These are phyloP conservation scores for Kluyveromyces lactis DNA, from an alignment of 805 yeast genomes.

Conservation along the genomic window DNA sequence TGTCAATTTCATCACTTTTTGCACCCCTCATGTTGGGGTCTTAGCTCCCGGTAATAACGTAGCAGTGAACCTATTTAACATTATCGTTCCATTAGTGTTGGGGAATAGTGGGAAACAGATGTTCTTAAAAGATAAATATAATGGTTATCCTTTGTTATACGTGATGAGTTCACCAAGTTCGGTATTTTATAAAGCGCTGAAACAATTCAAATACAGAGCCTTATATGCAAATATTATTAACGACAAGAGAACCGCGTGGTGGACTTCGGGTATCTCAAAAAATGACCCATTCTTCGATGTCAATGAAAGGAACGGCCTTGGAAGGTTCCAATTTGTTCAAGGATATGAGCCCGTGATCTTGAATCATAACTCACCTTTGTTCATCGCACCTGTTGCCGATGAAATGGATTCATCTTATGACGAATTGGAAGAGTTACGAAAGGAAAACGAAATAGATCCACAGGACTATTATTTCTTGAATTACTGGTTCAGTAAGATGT, in stretches of 20 bases:
- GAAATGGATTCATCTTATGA: neutral
- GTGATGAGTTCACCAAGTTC: slow-evolving; percentile 60
- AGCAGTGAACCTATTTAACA: slow-evolving; percentile 49
- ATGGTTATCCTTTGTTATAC: slow-evolving; percentile 45
- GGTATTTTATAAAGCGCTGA: slow-evolving; percentile 49
- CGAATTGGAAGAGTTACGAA: neutral
- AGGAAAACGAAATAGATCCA: slow-evolving; percentile 4
- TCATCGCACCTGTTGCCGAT: neutral
- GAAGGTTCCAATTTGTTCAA: slow-evolving; percentile 36
- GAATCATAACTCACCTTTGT: slow-evolving; percentile 29
- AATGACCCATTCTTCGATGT: slow-evolving; percentile 49
- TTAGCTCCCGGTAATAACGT: slow-evolving; percentile 49
- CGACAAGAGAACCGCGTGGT: slow-evolving; percentile 77
- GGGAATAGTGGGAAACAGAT: slow-evolving; percentile 71
- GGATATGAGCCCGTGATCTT: slow-evolving; percentile 52
- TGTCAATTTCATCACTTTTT: slow-evolving; percentile 50
- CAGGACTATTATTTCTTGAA: slow-evolving; percentile 16
- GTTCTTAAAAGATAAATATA: slow-evolving; percentile 46
- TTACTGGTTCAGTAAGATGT: slow-evolving; percentile 32
- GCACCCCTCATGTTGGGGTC: slow-evolving; percentile 64
- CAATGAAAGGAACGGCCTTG: slow-evolving; percentile 37
- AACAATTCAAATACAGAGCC: slow-evolving; percentile 42
- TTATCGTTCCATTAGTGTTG: slow-evolving; percentile 52
- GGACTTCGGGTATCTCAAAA: slow-evolving; percentile 64
- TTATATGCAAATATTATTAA: slow-evolving; percentile 72